phyloP scores from a whole-genome alignment of 495 filamentous ascomycete species.

The Podospora tetraspora region DNA sequence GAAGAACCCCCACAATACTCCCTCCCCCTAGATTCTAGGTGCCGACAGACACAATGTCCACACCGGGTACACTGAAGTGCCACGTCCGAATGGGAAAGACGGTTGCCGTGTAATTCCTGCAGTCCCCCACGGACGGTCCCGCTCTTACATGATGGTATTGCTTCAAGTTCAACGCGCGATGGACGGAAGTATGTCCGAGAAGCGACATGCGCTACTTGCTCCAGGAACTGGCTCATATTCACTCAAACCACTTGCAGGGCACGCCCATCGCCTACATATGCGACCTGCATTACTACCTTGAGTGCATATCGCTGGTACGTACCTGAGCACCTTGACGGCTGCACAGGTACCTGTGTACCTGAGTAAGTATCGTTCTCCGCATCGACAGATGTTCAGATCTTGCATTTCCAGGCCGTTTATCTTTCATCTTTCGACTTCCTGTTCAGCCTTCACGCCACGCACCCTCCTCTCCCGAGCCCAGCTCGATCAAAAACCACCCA shows the following conservation, averaged over 20 bases:
- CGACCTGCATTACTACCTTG: neutral
- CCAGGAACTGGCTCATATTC: conserved; percentile 2
- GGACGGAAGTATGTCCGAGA: neutral
- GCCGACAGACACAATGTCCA: neutral
- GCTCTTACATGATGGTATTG: neutral
- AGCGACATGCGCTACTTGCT: neutral
- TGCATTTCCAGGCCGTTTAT: neutral
- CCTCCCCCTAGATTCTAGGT: neutral
- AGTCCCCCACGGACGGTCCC: neutral
- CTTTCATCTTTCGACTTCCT: neutral
- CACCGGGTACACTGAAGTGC: neutral
- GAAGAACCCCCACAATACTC: neutral
- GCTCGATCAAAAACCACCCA: neutral
- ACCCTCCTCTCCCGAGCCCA: neutral
- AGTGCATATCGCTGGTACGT: neutral
- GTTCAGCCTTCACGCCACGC: neutral
- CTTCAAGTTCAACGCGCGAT: neutral
- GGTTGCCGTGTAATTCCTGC: neutral
- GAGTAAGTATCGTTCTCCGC: too few relatives aligned
- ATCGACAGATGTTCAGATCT: too few relatives aligned
- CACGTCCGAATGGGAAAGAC: neutral
- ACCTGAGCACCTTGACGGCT: neutral
- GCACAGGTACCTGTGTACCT: neutral
- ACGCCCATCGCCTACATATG: neutral
- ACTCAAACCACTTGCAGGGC: neutral